These are phyloP conservation scores for Aspergillus wentii DNA, from an alignment of 495 filamentous ascomycete species.

Conservation along the genomic window DNA sequence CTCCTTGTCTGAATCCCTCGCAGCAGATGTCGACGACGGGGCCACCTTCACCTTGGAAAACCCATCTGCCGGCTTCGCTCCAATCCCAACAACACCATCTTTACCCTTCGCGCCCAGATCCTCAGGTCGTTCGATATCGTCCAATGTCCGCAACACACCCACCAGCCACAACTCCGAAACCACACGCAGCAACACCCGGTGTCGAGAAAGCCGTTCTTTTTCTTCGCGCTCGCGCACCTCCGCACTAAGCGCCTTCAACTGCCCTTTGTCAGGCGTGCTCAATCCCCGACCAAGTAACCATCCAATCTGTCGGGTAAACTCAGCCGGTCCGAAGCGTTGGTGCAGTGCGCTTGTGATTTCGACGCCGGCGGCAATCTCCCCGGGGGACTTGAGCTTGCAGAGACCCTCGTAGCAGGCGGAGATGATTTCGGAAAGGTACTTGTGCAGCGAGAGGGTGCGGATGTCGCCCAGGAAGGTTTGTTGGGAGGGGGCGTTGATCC, in stretches of 20 bases:
- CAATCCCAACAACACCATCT: constrained; percentile 43
- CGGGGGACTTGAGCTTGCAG: constrained; percentile 81
- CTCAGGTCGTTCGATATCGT: constrained; percentile 83
- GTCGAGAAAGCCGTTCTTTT: constrained; percentile 82
- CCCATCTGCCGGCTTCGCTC: constrained; percentile 51
- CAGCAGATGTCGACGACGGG: too few species aligned
- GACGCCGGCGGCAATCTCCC: constrained; percentile 85
- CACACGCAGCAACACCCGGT: constrained; percentile 80
- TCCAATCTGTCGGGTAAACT: constrained; percentile 87
- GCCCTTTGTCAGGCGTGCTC: constrained; percentile 83
- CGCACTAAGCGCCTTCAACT: constrained; percentile 69
- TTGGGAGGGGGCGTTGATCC: constrained; percentile 71
- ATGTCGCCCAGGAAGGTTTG: constrained; percentile 87
- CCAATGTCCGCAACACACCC: constrained; percentile 76
- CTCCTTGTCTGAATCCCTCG: constrained; percentile 38
- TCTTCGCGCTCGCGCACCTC: constrained; percentile 93
- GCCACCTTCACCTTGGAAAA: constrained; percentile 39
- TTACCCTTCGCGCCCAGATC: constrained; percentile 68
- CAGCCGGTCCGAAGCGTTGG: constrained; percentile 85
- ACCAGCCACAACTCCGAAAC: constrained; percentile 97
- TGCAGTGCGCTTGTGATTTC: constrained; percentile 93
- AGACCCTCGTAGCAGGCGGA: constrained; percentile 97
- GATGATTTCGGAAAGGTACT: constrained; percentile 96
- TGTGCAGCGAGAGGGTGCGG: constrained; percentile 86
- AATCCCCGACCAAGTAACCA: constrained; percentile 91